Base-by-base conservation (phyloP, 2,329 filamentous ascomycete genomes). In the Fusarium caatingaense region DNA sequence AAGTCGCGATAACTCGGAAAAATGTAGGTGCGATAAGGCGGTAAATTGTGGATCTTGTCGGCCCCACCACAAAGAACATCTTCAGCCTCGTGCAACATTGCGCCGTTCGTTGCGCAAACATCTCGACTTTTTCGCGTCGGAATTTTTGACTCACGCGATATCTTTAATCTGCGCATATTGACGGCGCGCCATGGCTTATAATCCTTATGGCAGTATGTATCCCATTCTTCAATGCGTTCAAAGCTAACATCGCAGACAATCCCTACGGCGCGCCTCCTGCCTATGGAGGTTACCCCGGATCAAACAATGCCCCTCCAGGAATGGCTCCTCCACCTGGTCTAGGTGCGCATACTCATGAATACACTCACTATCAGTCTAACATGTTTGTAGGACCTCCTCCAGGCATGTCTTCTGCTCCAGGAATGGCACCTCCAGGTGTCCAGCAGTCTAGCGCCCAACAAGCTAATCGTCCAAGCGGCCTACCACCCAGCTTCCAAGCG, bases 401-500 rank as follows among this genome's bases (percentile, higher is more conserved):
- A 83, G 92, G 92, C 83, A 92, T 93, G 88, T 87, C 91, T 76
- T 86, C 91, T 79, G 90, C 90, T 80, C 94, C 94, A 76, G 94
- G 93, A 78, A 93, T 94, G 79, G 89, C 88, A 78, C 89, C 91
- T 77, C 90, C 92, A 71, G 93, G 92, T 80, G 88, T 95, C 81
- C 91, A 92, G 78, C 91, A 92, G 84, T 85, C 89, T 77, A 92
- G 88, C 80, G 85, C 86, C 78, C 87, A 90, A 75, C 92, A 93
- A 84, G 88, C 92, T 83, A 92, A 91, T 83, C 90, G 92, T 84
- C 92, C 92, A 79, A 92, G 88, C 80, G 90, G 89, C 76, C 90
- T 97, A 70, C 93, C 93, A 67, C 84, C 90, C 63, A 93, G 90
- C 80, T 98, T 97, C 82, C 93, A 97, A 83, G 89, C 93, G 50